A percentile compares a stretch with the other conserved stretches of the same genome.
These are phyloP conservation scores for Epichloe typhina DNA, from an alignment of 2,329 filamentous ascomycete species.

Conservation along the genomic window DNA sequence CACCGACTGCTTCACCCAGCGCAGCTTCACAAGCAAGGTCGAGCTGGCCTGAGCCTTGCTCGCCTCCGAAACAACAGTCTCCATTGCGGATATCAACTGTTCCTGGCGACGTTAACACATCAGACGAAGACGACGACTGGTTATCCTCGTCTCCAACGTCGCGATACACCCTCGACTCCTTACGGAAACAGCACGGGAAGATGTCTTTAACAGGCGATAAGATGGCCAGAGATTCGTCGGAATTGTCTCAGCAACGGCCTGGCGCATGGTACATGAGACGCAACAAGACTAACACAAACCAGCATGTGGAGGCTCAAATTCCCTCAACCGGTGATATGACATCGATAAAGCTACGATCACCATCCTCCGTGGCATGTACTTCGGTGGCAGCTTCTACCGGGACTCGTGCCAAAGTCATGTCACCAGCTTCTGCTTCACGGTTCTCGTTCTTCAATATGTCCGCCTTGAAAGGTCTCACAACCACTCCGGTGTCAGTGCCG, in stretches of 20 bases:
- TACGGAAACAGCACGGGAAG: conserved; percentile 9
- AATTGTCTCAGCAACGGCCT: conserved; percentile 7
- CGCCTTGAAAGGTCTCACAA: conserved; percentile 21
- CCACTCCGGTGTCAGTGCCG: conserved; percentile 12
- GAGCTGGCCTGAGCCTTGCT: neutral
- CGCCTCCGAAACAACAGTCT: neutral
- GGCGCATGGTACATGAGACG: conserved; percentile 14
- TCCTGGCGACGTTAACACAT: neutral
- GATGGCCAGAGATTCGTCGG: conserved; percentile 6
- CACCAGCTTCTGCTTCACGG: conserved; percentile 16
- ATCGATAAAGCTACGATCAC: conserved; percentile 4
- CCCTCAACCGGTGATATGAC: neutral
- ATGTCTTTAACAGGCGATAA: conserved; percentile 21
- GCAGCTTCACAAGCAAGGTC: neutral
- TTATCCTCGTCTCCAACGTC: conserved; percentile 2
- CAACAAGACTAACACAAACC: conserved; percentile 4
- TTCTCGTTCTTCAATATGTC: conserved; percentile 34
- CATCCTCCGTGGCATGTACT: neutral
- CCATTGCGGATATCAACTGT: neutral
- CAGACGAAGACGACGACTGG: conserved; percentile 1
- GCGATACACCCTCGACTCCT: conserved; percentile 12
- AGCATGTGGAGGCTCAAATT: neutral
- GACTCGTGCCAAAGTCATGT: conserved; percentile 4
- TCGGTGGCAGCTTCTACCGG: neutral
- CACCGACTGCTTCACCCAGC: neutral